Evolutionary conservation across 2,329 filamentous ascomycete genomes (phyloP), one percentile per base, ranked within the genome.

Genomic region (Diaporthe sp.): DNA sequence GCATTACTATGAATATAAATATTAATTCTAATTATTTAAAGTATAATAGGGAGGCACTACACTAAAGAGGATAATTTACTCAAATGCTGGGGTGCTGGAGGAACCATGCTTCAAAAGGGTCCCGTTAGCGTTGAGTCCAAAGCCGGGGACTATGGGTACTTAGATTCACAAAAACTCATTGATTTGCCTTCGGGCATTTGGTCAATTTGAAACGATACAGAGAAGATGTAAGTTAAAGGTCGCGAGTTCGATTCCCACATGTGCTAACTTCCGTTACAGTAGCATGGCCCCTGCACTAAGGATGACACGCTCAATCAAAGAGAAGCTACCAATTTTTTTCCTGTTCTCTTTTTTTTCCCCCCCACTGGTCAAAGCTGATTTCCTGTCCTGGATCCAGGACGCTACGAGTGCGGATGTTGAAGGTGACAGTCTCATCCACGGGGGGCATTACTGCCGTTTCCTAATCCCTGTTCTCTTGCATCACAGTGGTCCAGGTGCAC

Each of bases 251-350:
- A 9, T 25, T 42, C 34, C 19, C 9, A 4, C 15, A 28, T 9
- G 2, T 37, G 28, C 34, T 25, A 19, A 60, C 34, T 37, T 31
- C 2, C 9, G 10, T 3, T 60, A n/a, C 25, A 65, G 61, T 94
- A 94, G 93, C 92, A 94, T 94, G 92, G 92, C 92, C 92, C 90
- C 90, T 92, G 90, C 90, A 92, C 94, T 96, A 96, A 96, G 94
- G 94, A 96, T 96, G 94, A 96, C 94, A 95, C 93, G 92, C 92
- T 93, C 75, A 78, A 75, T 77, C 77, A 81, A 80, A 94, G 92
- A 93, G 65, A 92, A 91, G 89, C 91, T 90, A 89, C 88, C 87
- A 87, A 90, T 91, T 92, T 93, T 92, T 90, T 76, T 44, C 13
- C 8, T 37, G 34, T 10, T 37, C 34, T 10, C 34, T 2, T 42